phyloP scores from a whole-genome alignment of 2,329 filamentous ascomycete genomes.

The Calonectria henricotiae region DNA sequence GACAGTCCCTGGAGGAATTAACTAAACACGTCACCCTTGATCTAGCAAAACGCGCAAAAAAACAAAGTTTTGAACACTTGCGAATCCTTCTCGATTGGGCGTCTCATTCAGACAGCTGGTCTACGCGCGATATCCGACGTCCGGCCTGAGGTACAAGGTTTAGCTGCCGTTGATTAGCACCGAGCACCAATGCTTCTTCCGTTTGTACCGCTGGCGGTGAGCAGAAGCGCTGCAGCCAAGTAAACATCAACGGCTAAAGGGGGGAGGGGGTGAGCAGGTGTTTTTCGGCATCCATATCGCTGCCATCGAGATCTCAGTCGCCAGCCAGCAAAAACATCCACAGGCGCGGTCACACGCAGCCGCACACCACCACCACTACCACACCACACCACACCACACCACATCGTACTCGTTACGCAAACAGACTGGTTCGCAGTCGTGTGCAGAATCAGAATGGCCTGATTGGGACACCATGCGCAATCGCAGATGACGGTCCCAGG shows the following conservation, averaged over 20 bases:
- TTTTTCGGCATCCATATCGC: conserved; percentile 19
- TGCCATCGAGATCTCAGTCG: conserved; percentile 13
- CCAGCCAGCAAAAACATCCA: background rate
- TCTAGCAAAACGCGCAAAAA: background rate
- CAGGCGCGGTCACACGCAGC: background rate
- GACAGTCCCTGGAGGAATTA: background rate
- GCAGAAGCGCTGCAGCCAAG: background rate
- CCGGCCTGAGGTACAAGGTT: conserved; percentile 8
- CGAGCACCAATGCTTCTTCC: background rate
- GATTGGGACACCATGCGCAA: background rate
- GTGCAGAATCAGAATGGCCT: conserved; percentile 10
- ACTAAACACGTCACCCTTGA: background rate
- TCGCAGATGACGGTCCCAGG: conserved; percentile 7
- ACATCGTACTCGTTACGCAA: background rate
- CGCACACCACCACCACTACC: background rate
- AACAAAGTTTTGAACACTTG: conserved; percentile 5
- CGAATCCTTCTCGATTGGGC: conserved; percentile 4
- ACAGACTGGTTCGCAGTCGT: conserved; percentile 1
- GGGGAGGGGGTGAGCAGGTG: background rate
- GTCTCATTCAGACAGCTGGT: conserved; percentile 2
- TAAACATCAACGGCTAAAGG: background rate
- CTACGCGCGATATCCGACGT: conserved; percentile 18
- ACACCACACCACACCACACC: background rate
- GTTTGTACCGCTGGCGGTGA: background rate
- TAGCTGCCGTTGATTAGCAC: conserved; percentile 9